Base-by-base conservation (phyloP, 2,329 filamentous ascomycete genomes). In the Colletotrichum navitas region DNA sequence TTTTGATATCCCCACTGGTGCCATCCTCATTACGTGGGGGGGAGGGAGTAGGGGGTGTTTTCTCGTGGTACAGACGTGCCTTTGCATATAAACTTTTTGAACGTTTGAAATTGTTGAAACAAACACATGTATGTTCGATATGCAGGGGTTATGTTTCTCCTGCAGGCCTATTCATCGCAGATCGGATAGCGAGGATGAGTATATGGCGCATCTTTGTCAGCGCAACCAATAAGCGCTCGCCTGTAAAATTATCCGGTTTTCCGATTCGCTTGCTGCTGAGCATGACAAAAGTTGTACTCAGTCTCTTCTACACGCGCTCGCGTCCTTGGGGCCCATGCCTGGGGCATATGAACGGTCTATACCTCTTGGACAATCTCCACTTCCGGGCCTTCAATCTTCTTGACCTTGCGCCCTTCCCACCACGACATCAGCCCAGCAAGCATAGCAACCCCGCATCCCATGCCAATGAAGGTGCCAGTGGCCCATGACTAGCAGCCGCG, bases 331-430 rank as follows among this genome's bases (percentile, higher is more conserved):
- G 8, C 21, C 4, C 5, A 26, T 51, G 11, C 24, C 24, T 2
- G 12, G 47, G 43, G 41, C 39, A 26, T 4, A 43, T 12, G 10
- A 39, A 21, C 14, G 1, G 14, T 32, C 24, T 36, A 71, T 7
- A 60, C 70, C 24, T 73, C 66, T 18, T 71, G n/a, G 2, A 76
- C 65, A 26, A 77, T 55, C 26, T 74, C 63, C 0, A 77, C 75
- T 26, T 74, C 68, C 0, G 76, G 75, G 3, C 76, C 75, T 39
- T 77, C 76, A 34, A 76, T 76, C 34, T 76, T 75, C 68, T 77
- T 77, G 21, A 77, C 76, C 62, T 76, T 77, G 0, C 76, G 74
- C 2, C 76, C 75, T 52, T 77, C 76, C 76, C 76, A 77, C 74
- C 74, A 77, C 1, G 75, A 76, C 75, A 77, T 74, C 8, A 76